Evolutionary conservation across 257 asterid species (phyloP), one percentile per base, ranked within the genome.

Genomic region (Solanum chiquidenum): DNA sequence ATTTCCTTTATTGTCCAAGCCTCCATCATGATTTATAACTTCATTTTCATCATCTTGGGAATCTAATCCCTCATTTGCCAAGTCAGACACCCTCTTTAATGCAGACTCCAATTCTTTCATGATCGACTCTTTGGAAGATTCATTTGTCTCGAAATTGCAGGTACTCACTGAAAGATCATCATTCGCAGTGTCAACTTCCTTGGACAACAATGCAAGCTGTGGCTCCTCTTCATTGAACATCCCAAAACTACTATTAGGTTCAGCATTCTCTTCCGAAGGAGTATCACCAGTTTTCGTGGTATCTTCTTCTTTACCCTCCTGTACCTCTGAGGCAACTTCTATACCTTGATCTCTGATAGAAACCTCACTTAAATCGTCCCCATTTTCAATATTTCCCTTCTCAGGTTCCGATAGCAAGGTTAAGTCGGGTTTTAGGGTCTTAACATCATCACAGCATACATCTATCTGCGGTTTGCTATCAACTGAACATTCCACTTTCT

Each of bases 31-130:
- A 69, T 90, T 75, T 75, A 89, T 87, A 77, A 49, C 88, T 90
- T 90, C 94, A 87, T 49, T 87, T 68, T 89, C 95, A 83, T 91
- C 92, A 49, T 82, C 86, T 80, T 83, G 95, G 82, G 94, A 93
- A 86, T 93, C 96, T 55, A 90, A 87, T 87, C 88, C 94, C 88
- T 93, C 95, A 79, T 93, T 88, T 87, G 83, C 92, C 89, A 93
- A 89, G 74, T 92, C 91, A 3, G 96, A 89, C 86, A 93, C 89
- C 84, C 89, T 90, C 88, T 82, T 90, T 37, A 95, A 90, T n/a
- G 95, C 94, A 10, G 89, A 90, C 90, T 95, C 99, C 90, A 95
- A 90, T 82, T 95, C 98, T 89, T 91, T 91, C 92, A 93, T 87
- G 74, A 92, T 88, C 73, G 89, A 75, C 90, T 96, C 98, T 87